Base-by-base conservation (phyloP, 2,329 filamentous ascomycete species). In the Microdochium paspali region DNA sequence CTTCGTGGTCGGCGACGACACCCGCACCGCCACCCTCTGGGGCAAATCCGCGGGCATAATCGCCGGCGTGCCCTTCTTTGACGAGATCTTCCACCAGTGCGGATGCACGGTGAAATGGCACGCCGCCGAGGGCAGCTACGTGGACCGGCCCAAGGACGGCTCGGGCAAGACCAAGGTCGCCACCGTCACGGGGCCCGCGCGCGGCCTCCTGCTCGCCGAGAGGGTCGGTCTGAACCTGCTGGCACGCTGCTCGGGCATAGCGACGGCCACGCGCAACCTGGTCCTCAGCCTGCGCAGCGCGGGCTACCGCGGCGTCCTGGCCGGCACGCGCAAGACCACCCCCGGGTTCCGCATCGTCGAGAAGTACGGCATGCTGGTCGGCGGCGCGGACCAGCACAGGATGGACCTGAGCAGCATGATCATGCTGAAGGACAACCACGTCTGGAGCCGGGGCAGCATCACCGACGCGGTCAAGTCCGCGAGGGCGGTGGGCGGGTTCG, bases 341-440 rank as follows among this genome's bases (percentile, higher is more conserved):
- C 93, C 93, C 0, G 93, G 93, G 0, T 98, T 97, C 70, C 78
- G 93, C 10, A 71, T 97, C 4, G 90, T 97, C 10, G 93, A 98
- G 68, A 98, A 98, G 70, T 98, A 98, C 66, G 93, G 90, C 56
- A 96, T 98, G 85, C 72, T 96, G 21, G 85, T 95, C 15, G 93
- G 91, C 48, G 93, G 93, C 10, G 90, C 89, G 15, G 93, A 98
- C 67, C 80, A 84, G 2, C 93, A 98, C 66, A 76, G 93, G 26
- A 88, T 95, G 68, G 93, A 98, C 64, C 73, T 98, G 48, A 87
- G 82, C 64, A 80, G 84, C 54, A 97, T 98, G 93, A 90, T 90
- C 48, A 98, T 98, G 93, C 76, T 98, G 54, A 98, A 98, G 72
- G 93, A 98, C 68, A 98, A 98, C 68, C 93, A 98, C 68, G 85